Evolutionary conservation across 106 monocot species (phyloP), one percentile per base, ranked within the genome.

Genomic region (Narthecium ossifragum): DNA sequence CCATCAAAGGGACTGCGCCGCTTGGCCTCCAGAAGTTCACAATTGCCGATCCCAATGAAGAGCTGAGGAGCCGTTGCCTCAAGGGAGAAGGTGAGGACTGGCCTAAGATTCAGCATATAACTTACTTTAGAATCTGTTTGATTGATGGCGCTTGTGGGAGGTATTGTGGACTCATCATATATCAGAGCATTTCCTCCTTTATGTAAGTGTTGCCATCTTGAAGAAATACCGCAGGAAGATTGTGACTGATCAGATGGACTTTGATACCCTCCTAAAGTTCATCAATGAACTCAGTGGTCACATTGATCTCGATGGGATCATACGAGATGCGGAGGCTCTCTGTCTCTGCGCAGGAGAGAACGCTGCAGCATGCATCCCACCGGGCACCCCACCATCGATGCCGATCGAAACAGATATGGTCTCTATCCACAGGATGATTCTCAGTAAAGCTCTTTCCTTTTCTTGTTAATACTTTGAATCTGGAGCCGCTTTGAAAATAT

Each of bases 171-270:
- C 94, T 6, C 83, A 90, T 26, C 75, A 96, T 55, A 26, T 76
- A 22, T 86, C 90, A 1, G 94, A 96, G 57, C 94, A 96, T 54
- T 83, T 96, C 68, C 94, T 90, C 65, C 59, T 96, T 61, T 96
- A 90, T 59, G 39, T 96, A 0, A 90, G 90, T 30, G 83, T 96
- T 3, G 90, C 94, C 3, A 81, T 96, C 48, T 63, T 96, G 57
- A 96, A 86, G 60, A 74, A 55, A 30, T 74, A 84, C 72, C 74
- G 83, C 18, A 67, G 54, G 31, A 70, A 73, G 28, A 86, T 96
- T 25, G 78, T 90, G 8, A 73, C 58, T 2, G 90, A 96, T 54
- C 73, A 76, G 60, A 96, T 96, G 94, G 90, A 90, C 51, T 96
- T 96, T 25, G 94, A 96, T 46, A 84, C 86, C 0, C 78, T 96